These are phyloP conservation scores for Backusella australiensis DNA, from an alignment of 192 early-diverging fungal genomes.

Conservation along the genomic window DNA sequence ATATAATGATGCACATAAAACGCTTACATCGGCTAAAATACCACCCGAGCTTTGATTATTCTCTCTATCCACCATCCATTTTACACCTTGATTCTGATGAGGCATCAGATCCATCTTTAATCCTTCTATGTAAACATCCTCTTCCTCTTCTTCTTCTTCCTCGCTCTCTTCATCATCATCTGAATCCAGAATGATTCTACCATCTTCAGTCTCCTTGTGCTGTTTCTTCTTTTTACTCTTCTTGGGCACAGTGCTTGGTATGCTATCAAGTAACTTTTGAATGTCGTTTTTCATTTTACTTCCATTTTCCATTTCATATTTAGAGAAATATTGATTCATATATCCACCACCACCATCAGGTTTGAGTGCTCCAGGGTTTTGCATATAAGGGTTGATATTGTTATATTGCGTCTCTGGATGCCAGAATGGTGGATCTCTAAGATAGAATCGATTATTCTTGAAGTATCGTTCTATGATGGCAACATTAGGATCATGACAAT, in stretches of 20 bases:
- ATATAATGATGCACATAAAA: neutral
- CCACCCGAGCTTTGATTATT: slow-evolving; percentile 30
- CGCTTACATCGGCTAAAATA: slow-evolving; percentile 41
- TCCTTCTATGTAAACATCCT: slow-evolving; percentile 7
- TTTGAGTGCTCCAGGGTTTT: neutral
- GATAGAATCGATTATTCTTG: neutral
- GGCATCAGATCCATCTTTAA: slow-evolving; percentile 21
- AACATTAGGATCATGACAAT: slow-evolving; percentile 17
- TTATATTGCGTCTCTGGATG: slow-evolving; percentile 25
- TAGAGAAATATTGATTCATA: neutral
- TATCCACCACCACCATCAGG: neutral
- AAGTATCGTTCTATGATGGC: slow-evolving; percentile 1
- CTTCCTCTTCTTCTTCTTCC: neutral
- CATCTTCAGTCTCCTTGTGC: slow-evolving; percentile 9
- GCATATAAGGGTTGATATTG: neutral
- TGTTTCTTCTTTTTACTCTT: neutral
- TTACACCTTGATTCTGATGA: slow-evolving; percentile 31
- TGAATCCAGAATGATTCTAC: neutral
- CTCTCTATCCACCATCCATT: slow-evolving; percentile 41
- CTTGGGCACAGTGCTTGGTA: slow-evolving; percentile 23
- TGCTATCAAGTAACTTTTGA: slow-evolving; percentile 23
- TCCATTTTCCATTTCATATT: neutral
- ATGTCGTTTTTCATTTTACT: slow-evolving; percentile 25
- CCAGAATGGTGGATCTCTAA: slow-evolving; percentile 31
- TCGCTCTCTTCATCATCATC: slow-evolving; percentile 14